These are phyloP conservation scores for Raffaelea arxii DNA, from an alignment of 2,329 filamentous ascomycete species.

Conservation along the genomic window DNA sequence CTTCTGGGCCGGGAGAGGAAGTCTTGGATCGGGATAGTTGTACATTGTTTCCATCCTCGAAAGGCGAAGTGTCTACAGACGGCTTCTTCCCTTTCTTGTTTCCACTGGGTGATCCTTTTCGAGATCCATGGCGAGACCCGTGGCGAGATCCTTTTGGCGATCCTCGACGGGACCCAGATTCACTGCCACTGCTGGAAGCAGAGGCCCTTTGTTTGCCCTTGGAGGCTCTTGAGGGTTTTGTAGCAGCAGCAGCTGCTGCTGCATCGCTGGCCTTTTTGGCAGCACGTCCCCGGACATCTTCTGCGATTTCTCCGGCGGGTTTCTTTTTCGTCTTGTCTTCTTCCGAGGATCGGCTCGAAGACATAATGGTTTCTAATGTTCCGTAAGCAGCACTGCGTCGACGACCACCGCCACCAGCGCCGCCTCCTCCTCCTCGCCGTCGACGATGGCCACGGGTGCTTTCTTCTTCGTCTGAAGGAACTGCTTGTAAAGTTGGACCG, in stretches of 20 bases:
- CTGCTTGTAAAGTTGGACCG: constrained; percentile 47
- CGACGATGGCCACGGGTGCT: constrained; percentile 24
- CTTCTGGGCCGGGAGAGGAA: neutral
- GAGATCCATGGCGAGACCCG: too few relatives aligned
- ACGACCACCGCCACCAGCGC: constrained; percentile 28
- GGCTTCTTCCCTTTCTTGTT: too few relatives aligned
- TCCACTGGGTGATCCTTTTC: too few relatives aligned
- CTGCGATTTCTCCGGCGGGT: constrained; percentile 45
- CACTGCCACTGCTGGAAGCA: too few relatives aligned
- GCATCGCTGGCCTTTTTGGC: constrained; percentile 25
- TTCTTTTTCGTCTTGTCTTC: constrained; percentile 52
- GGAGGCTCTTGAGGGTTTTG: constrained; percentile 9
- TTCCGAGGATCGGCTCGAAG: constrained; percentile 54
- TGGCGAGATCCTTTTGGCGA: neutral
- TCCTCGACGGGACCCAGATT: too few relatives aligned
- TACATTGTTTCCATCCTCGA: too few relatives aligned
- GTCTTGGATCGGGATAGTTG: too few relatives aligned
- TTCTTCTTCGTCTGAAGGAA: constrained; percentile 47
- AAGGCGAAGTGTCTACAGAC: too few relatives aligned
- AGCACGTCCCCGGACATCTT: constrained; percentile 42
- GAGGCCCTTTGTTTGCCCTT: too few relatives aligned
- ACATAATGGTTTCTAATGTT: constrained; percentile 58
- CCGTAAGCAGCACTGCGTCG: constrained; percentile 47
- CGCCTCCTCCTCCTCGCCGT: constrained; percentile 29
- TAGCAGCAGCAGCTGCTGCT: constrained; percentile 18